Base-by-base conservation (phyloP, 2,329 filamentous ascomycete genomes). In the Penicillium sclerotigenum region DNA sequence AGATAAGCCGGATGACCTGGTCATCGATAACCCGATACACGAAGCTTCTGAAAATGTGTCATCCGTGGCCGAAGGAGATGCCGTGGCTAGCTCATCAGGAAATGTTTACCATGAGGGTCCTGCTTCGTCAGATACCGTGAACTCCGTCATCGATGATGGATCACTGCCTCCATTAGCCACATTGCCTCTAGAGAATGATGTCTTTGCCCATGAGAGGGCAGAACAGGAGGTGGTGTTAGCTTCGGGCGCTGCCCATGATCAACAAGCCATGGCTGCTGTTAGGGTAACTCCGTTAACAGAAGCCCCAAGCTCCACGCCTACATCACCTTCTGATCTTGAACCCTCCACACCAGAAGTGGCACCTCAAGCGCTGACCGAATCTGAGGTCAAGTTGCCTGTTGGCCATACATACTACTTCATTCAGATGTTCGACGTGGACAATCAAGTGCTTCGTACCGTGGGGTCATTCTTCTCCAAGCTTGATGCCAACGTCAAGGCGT, bases 341-440 rank as follows among this genome's bases (percentile, higher is more conserved):
- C 58, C 57, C 24, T 48, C 58, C 28, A 37, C 42, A 18, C 31
- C 54, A 20, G 47, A 58, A 42, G 29, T 40, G 38, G 22, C 29
- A 18, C 43, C 45, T 34, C 53, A 50, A 16, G 26, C 56, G 6
- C 51, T 59, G 2, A 38, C 51, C 13, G 63, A 65, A 49, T 52
- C 62, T 2, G 64, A 65, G 29, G 55, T 66, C 4, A 48, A 58
- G 1, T 48, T 68, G 14, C 71, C 71, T 4, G 66, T 72, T 24
- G 69, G 68, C 5, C 74, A 77, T 52, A 66, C 74, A 14, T 79
- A 79, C 53, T 79, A 77, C 57, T 79, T 80, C 59, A 68, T 84
- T 42, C 80, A 84, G 56, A 62, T 80, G 6, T 83, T 80, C 60
- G 80, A 84, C 55, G 73, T 78, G 14, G 77, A 81, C 26, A 72